These are phyloP conservation scores for Lyophyllum shimeji DNA, from an alignment of 768 basidiomycete species.

Conservation along the genomic window DNA sequence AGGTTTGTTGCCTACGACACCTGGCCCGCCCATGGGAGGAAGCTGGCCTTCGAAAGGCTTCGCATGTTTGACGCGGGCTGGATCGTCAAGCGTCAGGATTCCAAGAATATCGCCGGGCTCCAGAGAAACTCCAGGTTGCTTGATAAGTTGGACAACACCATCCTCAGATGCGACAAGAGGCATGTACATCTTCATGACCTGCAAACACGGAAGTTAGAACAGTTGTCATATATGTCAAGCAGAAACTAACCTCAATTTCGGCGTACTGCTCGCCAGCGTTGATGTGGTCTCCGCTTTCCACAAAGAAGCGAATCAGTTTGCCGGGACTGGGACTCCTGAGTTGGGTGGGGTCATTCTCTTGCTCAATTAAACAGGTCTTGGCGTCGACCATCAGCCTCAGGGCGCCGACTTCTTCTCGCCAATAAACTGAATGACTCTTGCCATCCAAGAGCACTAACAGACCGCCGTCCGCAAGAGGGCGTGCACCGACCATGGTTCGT, in stretches of 20 bases:
- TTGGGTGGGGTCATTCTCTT: conserved; percentile 99
- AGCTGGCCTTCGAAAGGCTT: conserved; percentile 97
- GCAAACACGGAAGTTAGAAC: conserved; percentile 2
- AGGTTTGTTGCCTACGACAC: conserved; percentile 84
- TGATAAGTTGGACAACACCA: conserved; percentile 92
- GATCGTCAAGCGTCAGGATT: conserved; percentile 95
- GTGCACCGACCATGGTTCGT: conserved; percentile 86
- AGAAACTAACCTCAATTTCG: conserved; percentile 81
- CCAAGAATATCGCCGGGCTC: conserved; percentile 98
- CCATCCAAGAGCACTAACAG: conserved; percentile 89
- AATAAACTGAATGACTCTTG: conserved; percentile 95
- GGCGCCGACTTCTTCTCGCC: conserved; percentile 97
- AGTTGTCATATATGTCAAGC: background rate
- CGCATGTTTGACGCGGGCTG: conserved; percentile 93
- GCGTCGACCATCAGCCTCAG: conserved; percentile 91
- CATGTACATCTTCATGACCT: conserved; percentile 99
- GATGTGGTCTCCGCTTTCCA: conserved; percentile 97
- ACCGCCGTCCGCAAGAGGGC: conserved; percentile 93
- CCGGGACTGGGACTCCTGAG: conserved; percentile 94
- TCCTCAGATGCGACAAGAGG: conserved; percentile 93
- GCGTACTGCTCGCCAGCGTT: conserved; percentile 97
- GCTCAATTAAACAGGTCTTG: conserved; percentile 97
- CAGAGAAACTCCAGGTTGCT: conserved; percentile 96
- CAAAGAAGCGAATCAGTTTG: conserved; percentile 90
- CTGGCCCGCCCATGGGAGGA: conserved; percentile 82